Conservation (phyloP, 768 basidiomycete genomes). For the Macrocybe gigantea region DNA sequence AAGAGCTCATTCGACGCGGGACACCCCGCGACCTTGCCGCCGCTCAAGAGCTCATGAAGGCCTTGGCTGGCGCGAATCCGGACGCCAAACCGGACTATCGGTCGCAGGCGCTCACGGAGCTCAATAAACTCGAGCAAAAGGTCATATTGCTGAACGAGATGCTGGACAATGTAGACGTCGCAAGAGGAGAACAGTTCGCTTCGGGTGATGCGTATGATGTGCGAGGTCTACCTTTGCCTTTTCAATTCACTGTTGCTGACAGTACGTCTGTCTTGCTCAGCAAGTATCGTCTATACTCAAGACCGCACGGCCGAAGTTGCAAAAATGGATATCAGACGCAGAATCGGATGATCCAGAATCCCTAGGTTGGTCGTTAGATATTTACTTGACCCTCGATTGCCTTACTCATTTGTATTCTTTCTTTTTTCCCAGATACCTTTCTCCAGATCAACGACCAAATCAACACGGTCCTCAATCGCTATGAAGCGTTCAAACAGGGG, state of each 20-base stretch:
- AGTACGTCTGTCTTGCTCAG: slow-evolving; percentile 26
- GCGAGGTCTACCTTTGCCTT: slow-evolving; percentile 18
- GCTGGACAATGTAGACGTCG: slow-evolving; percentile 82
- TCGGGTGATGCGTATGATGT: slow-evolving; percentile 93
- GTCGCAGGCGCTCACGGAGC: slow-evolving; percentile 80
- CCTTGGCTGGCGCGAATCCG: slow-evolving; percentile 90
- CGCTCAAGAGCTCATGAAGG: slow-evolving; percentile 97
- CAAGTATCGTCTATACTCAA: slow-evolving; percentile 86
- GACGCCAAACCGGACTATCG: slow-evolving; percentile 94
- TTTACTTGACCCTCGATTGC: slow-evolving; percentile 1
- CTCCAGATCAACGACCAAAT: slow-evolving; percentile 97
- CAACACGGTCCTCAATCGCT: slow-evolving; percentile 85
- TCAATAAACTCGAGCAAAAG: slow-evolving; percentile 92
- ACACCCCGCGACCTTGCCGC: slow-evolving; percentile 93
- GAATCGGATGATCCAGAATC: slow-evolving; percentile 86
- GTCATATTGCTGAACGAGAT: slow-evolving; percentile 96
- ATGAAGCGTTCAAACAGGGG: slow-evolving; percentile 90
- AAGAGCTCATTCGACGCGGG: slow-evolving; percentile 93
- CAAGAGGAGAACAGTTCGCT: slow-evolving; percentile 72
- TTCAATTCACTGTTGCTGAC: neutral
- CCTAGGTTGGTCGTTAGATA: slow-evolving; percentile 49
- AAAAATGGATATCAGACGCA: slow-evolving; percentile 97
- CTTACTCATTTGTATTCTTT: neutral
- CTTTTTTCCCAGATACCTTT: slow-evolving; percentile 65
- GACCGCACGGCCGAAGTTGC: slow-evolving; percentile 86